phyloP scores from a whole-genome alignment of 441 rosid genomes.

The Erysimum cheiri region DNA sequence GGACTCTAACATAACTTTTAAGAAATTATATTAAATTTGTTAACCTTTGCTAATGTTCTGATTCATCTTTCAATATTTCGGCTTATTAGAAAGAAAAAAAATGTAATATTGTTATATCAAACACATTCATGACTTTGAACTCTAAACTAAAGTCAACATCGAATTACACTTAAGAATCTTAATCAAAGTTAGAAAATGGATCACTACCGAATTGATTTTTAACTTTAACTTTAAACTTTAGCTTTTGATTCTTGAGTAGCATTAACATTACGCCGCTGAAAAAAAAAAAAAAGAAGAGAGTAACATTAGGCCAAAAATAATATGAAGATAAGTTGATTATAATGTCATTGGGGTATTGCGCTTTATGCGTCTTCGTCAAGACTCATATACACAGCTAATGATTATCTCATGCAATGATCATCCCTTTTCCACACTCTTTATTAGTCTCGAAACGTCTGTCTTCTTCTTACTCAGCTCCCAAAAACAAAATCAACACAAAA shows the following conservation, averaged over 20 bases:
- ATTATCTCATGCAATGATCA: conserved; percentile 49
- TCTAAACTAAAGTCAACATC: neutral
- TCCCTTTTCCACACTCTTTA: conserved; percentile 59
- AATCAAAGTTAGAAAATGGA: too few species aligned
- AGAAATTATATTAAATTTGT: neutral
- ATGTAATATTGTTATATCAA: neutral
- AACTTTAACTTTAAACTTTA: neutral
- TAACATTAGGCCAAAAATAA: neutral
- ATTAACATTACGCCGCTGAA: neutral
- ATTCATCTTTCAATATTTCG: neutral
- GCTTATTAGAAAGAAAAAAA: neutral
- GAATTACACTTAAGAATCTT: neutral
- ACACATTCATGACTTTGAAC: neutral
- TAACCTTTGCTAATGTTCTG: neutral
- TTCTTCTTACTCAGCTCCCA: conserved; percentile 31
- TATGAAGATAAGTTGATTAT: neutral
- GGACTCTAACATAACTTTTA: too few species aligned
- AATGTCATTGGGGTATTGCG: conserved; percentile 27
- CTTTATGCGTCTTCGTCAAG: conserved; percentile 69
- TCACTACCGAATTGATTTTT: too few species aligned
- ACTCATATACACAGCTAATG: conserved; percentile 45
- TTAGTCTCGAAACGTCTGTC: conserved; percentile 51
- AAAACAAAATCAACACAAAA: conserved; percentile 10
- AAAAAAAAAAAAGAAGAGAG: too few species aligned
- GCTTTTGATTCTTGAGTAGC: neutral